Percentiles rank a stretch among this genome's conserved stretches.
Conservation (phyloP, 2,329 filamentous ascomycete genomes). For the Bipolaris zeicola region DNA sequence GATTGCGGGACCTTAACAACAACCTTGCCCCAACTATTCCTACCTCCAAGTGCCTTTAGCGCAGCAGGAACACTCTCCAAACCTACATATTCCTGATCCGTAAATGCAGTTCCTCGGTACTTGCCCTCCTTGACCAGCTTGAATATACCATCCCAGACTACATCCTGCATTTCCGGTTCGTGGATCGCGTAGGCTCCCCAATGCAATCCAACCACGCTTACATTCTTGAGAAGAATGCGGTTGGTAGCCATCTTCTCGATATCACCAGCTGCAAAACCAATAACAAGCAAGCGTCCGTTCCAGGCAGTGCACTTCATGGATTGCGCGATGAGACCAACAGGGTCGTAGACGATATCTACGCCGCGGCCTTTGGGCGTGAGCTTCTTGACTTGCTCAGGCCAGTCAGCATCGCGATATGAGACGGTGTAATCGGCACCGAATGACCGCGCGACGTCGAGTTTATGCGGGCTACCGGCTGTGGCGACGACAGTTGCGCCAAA, state of each 20-base stretch:
- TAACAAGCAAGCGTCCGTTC: slow-evolving; percentile 86
- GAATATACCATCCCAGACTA: slow-evolving; percentile 84
- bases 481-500: slow-evolving; percentile 91
- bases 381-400: slow-evolving; percentile 73
- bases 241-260: slow-evolving; percentile 96
- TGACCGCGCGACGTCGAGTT: slow-evolving; percentile 75
- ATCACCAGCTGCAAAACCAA: slow-evolving; percentile 83
- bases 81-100: slow-evolving; percentile 80
- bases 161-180: slow-evolving; percentile 71
- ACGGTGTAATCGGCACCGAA: slow-evolving; percentile 87
- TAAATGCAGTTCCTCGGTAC: slow-evolving; percentile 81
- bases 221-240: slow-evolving; percentile 91
- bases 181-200: slow-evolving; percentile 84
- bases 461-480: slow-evolving; percentile 80
- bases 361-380: slow-evolving; percentile 74
- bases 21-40: slow-evolving; percentile 95
- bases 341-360: slow-evolving; percentile 94
- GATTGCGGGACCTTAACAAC: slow-evolving; percentile 80
- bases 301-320: slow-evolving; percentile 91
- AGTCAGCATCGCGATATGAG: slow-evolving; percentile 71
- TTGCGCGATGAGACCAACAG: slow-evolving; percentile 85
- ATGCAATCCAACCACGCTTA: slow-evolving; percentile 84
- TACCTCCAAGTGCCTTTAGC: slow-evolving; percentile 74
- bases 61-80: slow-evolving; percentile 79
- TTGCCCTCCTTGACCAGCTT: slow-evolving; percentile 77